Percentiles rank a stretch among this genome's conserved stretches.
phyloP scores from a whole-genome alignment of 345 rosid genomes.

The Syzygium jambos region DNA sequence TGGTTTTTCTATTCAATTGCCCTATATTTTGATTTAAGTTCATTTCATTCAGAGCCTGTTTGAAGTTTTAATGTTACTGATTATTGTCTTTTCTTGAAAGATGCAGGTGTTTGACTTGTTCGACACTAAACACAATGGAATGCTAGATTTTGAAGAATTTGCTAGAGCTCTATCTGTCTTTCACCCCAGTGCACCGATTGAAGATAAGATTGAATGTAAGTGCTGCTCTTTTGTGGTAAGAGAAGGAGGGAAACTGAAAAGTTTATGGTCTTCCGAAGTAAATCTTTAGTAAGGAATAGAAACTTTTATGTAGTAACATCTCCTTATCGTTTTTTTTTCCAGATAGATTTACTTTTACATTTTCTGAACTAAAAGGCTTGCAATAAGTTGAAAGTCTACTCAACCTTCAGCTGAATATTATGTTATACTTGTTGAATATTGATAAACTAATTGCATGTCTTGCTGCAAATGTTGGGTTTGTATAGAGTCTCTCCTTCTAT shows the following conservation, averaged over 20 bases:
- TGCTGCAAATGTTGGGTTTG: neutral
- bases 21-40: neutral
- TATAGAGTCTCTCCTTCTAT: neutral
- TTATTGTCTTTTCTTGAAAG: neutral
- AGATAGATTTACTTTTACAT: neutral
- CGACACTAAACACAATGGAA: slow-evolving; percentile 95
- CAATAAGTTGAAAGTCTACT: neutral
- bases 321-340: neutral
- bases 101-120: slow-evolving; percentile 92
- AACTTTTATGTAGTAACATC: neutral
- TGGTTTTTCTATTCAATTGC: neutral
- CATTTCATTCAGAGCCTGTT: neutral
- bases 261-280: neutral
- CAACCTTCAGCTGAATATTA: neutral
- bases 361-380: neutral
- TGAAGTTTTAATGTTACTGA: neutral
- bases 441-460: neutral
- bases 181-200: slow-evolving; percentile 94
- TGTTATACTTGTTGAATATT: neutral
- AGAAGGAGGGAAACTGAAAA: neutral
- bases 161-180: slow-evolving; percentile 98
- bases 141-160: slow-evolving; percentile 95
- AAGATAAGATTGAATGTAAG: slow-evolving; percentile 89
- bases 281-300: neutral
- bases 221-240: neutral